These are phyloP conservation scores for Axilococcus clingmanii DNA, from an alignment of 139 green algal species.

Conservation along the genomic window DNA sequence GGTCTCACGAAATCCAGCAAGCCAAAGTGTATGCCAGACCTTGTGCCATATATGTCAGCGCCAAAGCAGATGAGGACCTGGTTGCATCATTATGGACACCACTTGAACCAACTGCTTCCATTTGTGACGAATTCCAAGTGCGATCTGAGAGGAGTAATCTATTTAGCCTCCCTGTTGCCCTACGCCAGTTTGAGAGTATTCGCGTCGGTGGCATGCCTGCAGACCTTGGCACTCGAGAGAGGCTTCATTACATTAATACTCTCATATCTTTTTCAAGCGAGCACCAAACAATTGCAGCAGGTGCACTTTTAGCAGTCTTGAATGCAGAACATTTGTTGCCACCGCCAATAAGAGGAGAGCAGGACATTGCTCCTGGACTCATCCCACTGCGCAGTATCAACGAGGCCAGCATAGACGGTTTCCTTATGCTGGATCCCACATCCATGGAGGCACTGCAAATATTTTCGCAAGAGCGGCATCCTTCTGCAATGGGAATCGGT, in stretches of 20 bases:
- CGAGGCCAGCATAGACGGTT: neutral
- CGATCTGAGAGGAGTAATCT: neutral
- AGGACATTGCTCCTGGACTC: neutral
- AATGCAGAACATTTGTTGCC: slow-evolving; percentile 14
- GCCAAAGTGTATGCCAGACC: slow-evolving; percentile 47
- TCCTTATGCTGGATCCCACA: slow-evolving; percentile 31
- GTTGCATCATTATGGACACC: slow-evolving; percentile 17
- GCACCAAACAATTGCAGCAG: slow-evolving; percentile 39
- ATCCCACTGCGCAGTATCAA: neutral
- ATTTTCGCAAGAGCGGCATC: slow-evolving; percentile 67
- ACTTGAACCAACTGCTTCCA: neutral
- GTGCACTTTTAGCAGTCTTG: slow-evolving; percentile 43
- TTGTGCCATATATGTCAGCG: slow-evolving; percentile 35
- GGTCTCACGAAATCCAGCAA: slow-evolving; percentile 46
- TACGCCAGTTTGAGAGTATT: slow-evolving; percentile 1
- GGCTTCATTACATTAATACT: slow-evolving; percentile 20
- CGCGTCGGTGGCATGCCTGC: slow-evolving; percentile 13
- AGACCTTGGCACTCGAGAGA: slow-evolving; percentile 9
- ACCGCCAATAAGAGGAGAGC: no score
- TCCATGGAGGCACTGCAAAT: slow-evolving; percentile 54
- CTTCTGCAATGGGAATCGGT: slow-evolving; percentile 79
- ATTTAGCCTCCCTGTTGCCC: slow-evolving; percentile 23
- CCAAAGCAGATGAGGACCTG: slow-evolving; percentile 31
- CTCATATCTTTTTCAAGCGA: slow-evolving; percentile 11
- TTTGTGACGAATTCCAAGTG: neutral